Evolutionary conservation across 2,329 filamentous ascomycete genomes (phyloP).

Genomic region (Stemphylium lycopersici): DNA sequence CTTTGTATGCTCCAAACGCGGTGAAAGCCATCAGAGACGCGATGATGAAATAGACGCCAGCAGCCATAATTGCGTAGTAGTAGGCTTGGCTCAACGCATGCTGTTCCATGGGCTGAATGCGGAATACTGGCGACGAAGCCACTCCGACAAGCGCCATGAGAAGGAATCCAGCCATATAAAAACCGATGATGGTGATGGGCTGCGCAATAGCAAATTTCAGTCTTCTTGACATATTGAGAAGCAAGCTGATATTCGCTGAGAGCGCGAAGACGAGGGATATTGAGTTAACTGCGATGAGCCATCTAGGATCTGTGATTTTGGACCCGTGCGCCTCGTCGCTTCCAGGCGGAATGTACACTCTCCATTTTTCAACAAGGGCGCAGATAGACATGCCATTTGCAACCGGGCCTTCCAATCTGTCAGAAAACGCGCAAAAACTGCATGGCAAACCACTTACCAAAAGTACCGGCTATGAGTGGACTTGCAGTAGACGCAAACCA

Average conservation of each 20-base stretch:
- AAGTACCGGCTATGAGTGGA: conserved; percentile 62
- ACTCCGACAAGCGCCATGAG: conserved; percentile 60
- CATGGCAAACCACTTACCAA: conserved; percentile 36
- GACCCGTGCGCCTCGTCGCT: conserved; percentile 52
- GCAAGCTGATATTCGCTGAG: conserved; percentile 59
- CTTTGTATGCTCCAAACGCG: conserved; percentile 60
- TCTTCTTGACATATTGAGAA: conserved; percentile 65
- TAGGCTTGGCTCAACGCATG: conserved; percentile 62
- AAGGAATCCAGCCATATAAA: conserved; percentile 60
- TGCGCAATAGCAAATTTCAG: conserved; percentile 63
- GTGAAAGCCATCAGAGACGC: conserved; percentile 62
- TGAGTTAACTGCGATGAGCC: conserved; percentile 62
- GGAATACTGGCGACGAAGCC: conserved; percentile 54
- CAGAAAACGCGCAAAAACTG: not conserved
- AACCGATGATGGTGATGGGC: conserved; percentile 66
- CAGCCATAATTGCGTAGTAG: conserved; percentile 66
- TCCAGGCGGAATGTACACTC: conserved; percentile 57
- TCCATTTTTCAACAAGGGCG: conserved; percentile 63
- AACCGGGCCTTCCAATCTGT: conserved; percentile 50
- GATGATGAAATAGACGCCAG: conserved; percentile 62
- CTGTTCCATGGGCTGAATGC: conserved; percentile 48
- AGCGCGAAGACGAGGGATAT: conserved; percentile 62
- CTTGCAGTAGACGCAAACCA: conserved; percentile 67
- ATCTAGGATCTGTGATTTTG: conserved; percentile 60
- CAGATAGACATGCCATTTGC: conserved; percentile 62